Percentiles rank a stretch among this genome's conserved stretches.
Conservation (phyloP, 2,329 filamentous ascomycete species). For the Botrytis squamosa region DNA sequence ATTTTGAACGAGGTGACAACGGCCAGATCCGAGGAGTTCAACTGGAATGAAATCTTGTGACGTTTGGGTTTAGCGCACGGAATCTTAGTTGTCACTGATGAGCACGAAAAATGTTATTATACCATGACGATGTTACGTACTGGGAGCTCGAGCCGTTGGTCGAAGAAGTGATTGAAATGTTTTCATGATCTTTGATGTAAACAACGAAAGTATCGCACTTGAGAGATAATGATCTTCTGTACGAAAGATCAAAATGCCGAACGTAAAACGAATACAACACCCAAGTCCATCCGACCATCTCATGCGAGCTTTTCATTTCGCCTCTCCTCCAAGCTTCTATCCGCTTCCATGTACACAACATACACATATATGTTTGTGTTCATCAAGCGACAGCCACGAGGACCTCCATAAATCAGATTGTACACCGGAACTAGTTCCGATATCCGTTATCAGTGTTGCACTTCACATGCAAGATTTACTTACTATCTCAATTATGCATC, state of each 20-base stretch:
- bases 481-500: background rate
- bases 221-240: background rate
- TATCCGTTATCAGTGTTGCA: background rate
- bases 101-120: background rate
- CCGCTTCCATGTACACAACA: background rate
- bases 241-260: background rate
- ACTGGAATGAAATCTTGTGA: rapidly evolving
- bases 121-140: rapidly evolving
- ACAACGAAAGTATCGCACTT: background rate
- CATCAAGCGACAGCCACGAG: background rate
- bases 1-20: rapidly evolving
- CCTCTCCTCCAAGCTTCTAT: background rate
- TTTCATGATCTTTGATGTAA: background rate
- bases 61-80: background rate
- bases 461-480: background rate
- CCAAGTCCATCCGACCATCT: background rate
- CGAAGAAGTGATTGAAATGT: background rate
- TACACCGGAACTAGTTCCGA: background rate
- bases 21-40: background rate
- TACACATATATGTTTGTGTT: background rate
- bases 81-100: rapidly evolving
- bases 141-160: background rate
- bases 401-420: background rate
- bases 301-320: background rate
- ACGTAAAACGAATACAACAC: too few relatives aligned